A percentile compares a stretch with the other conserved stretches of the same genome.
Evolutionary conservation across 768 basidiomycete species (phyloP).

Genomic region (Tephrocybe sp.): DNA sequence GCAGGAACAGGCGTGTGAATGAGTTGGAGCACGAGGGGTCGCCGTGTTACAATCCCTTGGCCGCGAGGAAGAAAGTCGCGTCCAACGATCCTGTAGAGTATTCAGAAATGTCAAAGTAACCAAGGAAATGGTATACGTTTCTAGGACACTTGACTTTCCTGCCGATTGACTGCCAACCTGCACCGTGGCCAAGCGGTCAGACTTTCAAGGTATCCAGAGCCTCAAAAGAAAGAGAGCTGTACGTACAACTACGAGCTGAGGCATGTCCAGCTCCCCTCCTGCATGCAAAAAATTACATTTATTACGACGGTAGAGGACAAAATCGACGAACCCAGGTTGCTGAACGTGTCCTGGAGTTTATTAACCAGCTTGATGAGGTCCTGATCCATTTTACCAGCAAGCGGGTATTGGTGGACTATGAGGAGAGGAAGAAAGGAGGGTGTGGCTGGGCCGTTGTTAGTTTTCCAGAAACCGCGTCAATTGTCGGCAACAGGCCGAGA

Average conservation of each 20-base stretch:
- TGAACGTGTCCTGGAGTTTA: conserved; percentile 91
- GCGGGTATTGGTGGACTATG: conserved; percentile 5
- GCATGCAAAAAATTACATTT: conserved; percentile 16
- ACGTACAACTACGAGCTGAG: conserved; percentile 85
- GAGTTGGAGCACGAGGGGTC: conserved; percentile 93
- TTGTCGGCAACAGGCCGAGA: conserved; percentile 12
- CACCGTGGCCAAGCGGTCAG: background rate
- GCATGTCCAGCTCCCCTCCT: conserved; percentile 93
- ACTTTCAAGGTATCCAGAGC: background rate
- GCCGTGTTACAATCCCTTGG: conserved; percentile 92
- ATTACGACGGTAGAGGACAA: conserved; percentile 5
- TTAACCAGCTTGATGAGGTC: conserved; percentile 94
- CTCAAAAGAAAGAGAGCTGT: background rate
- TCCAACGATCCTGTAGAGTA: conserved; percentile 76
- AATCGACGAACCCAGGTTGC: conserved; percentile 68
- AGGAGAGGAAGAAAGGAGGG: conserved; percentile 7
- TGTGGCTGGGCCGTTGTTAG: conserved; percentile 10
- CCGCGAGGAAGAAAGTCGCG: conserved; percentile 87
- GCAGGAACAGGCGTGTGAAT: conserved; percentile 80
- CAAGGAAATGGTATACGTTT: conserved; percentile 66
- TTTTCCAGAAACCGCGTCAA: conserved; percentile 17
- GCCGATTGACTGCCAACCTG: conserved; percentile 96
- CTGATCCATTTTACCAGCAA: conserved; percentile 66
- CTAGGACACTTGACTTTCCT: conserved; percentile 93
- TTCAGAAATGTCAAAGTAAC: conserved; percentile 9